phyloP scores from a whole-genome alignment of 2,329 filamentous ascomycete genomes.

The Pyricularia pennisetigena region DNA sequence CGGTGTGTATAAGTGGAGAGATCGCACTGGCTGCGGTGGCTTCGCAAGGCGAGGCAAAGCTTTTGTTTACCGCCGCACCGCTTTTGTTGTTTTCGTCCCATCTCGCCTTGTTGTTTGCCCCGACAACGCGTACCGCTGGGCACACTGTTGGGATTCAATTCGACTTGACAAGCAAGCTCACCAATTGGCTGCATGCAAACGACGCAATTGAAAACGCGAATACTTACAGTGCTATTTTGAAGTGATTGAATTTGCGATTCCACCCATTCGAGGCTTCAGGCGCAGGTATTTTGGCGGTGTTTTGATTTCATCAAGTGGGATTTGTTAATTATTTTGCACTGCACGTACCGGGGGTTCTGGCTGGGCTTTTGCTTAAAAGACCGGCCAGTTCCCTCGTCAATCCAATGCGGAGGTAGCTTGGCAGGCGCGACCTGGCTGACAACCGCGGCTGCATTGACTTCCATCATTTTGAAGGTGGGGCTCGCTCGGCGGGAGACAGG shows the following conservation, averaged over 20 bases:
- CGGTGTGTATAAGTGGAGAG: not conserved
- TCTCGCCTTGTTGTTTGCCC: not conserved
- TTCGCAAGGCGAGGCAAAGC: not conserved
- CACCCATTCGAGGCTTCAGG: not conserved
- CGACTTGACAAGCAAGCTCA: not conserved
- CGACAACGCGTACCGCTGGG: not conserved
- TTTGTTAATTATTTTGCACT: not conserved
- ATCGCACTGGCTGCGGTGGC: not conserved
- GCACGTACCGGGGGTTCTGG: not conserved
- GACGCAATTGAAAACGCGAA: not conserved
- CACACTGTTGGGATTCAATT: not conserved
- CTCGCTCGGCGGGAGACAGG: not conserved
- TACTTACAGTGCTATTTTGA: not conserved
- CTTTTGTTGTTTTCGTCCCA: slow-evolving; percentile 1
- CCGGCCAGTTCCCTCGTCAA: not conserved
- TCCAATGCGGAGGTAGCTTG: not conserved
- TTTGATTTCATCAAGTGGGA: not conserved
- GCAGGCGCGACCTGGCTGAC: not conserved
- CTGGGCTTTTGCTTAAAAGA: not conserved
- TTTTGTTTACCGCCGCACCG: slow-evolving; percentile 1
- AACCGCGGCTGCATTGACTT: slow-evolving; percentile 1
- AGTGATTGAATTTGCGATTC: not conserved
- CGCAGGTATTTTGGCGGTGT: not conserved
- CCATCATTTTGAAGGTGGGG: not conserved
- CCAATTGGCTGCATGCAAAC: not conserved